phyloP scores from a whole-genome alignment of 1,139 yeast species.

The Suhomyces choctaworum region DNA sequence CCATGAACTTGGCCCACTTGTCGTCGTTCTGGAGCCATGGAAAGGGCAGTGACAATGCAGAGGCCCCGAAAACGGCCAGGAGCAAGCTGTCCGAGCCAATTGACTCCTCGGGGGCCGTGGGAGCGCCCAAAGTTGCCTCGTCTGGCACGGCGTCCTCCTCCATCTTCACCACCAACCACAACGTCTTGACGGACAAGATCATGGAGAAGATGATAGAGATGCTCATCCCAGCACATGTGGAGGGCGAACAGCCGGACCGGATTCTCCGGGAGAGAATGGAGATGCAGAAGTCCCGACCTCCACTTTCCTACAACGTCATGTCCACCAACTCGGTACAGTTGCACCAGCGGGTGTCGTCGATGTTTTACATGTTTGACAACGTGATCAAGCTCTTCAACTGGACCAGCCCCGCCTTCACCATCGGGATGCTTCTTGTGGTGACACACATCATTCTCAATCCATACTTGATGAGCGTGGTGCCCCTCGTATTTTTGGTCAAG shows the following conservation, averaged over 20 bases:
- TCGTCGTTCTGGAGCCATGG: conserved; percentile 14
- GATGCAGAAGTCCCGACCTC: conserved; percentile 65
- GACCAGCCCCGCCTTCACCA: conserved; percentile 62
- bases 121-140: not conserved
- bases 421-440: conserved; percentile 54
- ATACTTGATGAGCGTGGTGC: conserved; percentile 50
- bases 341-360: conserved; percentile 61
- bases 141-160: conserved; percentile 1
- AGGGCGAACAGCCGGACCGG: conserved; percentile 36
- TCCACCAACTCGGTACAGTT: conserved; percentile 66
- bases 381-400: conserved; percentile 58
- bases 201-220: conserved; percentile 67
- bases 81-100: too few species aligned
- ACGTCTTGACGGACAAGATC: conserved; percentile 61
- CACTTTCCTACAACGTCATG: conserved; percentile 67
- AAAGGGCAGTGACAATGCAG: too few species aligned
- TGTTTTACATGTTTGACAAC: conserved; percentile 62
- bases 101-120: not conserved
- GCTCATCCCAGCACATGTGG: conserved; percentile 67
- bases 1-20: conserved; percentile 7
- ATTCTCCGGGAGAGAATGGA: conserved; percentile 51
- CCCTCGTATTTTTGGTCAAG: conserved; percentile 53
- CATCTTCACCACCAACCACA: conserved; percentile 2
- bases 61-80: not conserved
- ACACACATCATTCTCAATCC: conserved; percentile 70